phyloP scores from a whole-genome alignment of 148 eudicot genomes.

The Polygonum aviculare region DNA sequence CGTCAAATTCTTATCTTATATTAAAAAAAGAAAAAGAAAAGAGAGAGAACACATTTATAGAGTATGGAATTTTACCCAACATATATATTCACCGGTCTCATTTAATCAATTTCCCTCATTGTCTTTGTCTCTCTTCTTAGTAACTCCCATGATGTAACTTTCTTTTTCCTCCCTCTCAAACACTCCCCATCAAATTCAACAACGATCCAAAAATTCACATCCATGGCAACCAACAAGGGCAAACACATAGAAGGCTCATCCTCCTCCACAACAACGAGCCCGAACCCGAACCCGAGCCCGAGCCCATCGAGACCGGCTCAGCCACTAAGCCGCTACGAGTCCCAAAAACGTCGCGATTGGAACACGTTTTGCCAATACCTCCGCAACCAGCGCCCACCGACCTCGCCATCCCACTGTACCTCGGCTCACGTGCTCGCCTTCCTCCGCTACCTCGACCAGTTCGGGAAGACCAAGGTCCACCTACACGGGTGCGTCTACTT shows the following conservation, averaged over 20 bases:
- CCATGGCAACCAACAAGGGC: conserved; percentile 1
- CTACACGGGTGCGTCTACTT: conserved; percentile 51
- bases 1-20: no score
- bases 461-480: conserved; percentile 83
- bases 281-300: not conserved
- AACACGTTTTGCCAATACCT: conserved; percentile 80
- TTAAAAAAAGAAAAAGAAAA: no score
- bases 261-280: not conserved
- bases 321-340: conserved; percentile 59
- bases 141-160: not conserved
- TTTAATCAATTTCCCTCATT: not conserved
- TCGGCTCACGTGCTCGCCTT: conserved; percentile 67
- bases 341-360: conserved; percentile 80
- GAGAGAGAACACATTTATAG: no score
- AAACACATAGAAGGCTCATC: not conserved
- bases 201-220: not conserved
- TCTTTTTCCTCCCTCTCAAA: not conserved
- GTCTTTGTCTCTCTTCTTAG: not conserved
- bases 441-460: conserved; percentile 70
- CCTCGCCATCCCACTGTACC: conserved; percentile 40
- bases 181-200: not conserved
- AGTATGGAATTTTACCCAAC: not conserved
- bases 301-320: not conserved
- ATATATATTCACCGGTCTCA: not conserved
- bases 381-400: conserved; percentile 57